Evolutionary conservation across 1,284 basidiomycete species (phyloP).

Genomic region (Trametes pubescens): DNA sequence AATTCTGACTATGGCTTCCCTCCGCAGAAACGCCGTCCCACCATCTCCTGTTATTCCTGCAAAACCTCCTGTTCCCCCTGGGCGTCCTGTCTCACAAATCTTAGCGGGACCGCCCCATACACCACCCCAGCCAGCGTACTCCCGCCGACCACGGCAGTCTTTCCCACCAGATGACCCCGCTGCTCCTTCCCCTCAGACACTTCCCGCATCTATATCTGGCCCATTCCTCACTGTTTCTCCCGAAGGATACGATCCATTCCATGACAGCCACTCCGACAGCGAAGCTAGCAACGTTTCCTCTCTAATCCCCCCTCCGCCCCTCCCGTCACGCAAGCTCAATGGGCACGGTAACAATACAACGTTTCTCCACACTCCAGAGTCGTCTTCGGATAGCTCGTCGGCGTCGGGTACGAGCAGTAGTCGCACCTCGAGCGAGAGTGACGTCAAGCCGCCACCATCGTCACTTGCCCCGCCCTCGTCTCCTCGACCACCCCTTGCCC

Average conservation of each 20-base stretch:
- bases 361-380: conserved; percentile 19
- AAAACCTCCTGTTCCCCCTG: conserved; percentile 11
- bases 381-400: conserved; percentile 31
- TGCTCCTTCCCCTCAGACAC: background rate
- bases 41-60: conserved; percentile 10
- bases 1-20: background rate
- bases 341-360: conserved; percentile 11
- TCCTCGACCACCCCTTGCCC: conserved; percentile 28
- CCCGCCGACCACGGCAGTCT: conserved; percentile 25
- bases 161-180: conserved; percentile 20
- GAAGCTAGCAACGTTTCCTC: conserved; percentile 19
- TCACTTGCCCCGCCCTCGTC: conserved; percentile 27
- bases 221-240: conserved; percentile 23
- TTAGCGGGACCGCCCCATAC: background rate
- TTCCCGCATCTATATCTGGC: conserved; percentile 16
- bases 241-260: conserved; percentile 32
- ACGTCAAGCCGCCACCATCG: conserved; percentile 27
- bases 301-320: conserved; percentile 33
- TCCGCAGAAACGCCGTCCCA: conserved; percentile 22
- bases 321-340: conserved; percentile 30
- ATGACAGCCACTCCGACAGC: conserved; percentile 31
- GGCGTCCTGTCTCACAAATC: conserved; percentile 21
- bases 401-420: conserved; percentile 26
- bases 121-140: conserved; percentile 21
- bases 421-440: conserved; percentile 33